Base-by-base conservation (phyloP, 1,284 basidiomycete genomes). In the Apiotrichum gracile region DNA sequence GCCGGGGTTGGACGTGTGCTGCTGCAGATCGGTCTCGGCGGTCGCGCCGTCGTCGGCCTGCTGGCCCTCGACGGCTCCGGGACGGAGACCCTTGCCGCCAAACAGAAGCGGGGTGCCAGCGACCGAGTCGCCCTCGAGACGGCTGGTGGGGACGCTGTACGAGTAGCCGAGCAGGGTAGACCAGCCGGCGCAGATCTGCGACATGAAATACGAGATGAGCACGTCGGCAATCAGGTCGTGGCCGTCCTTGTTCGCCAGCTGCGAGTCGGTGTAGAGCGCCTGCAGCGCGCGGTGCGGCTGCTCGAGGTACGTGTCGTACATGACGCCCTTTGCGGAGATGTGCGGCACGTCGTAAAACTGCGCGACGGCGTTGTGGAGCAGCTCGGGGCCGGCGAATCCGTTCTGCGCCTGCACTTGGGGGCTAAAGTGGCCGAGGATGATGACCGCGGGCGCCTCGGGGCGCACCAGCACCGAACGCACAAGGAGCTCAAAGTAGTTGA, bases 311-410 rank as follows among this genome's bases (percentile, higher is more conserved):
- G 84, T 80, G 26, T 85, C 82, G 75, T 91, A 93, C 4, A 93
- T 73, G 34, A 88, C 73, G 12, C 89, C 82, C 75, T 93, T 93
- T 56, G 83, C 82, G 71, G 85, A 83, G 65, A 97, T 78, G 70
- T 96, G 88, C 0, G 92, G 91, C 27, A 96, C 82, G 68, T 97
- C 92, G 77, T 97, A 97, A 76, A 91, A 96, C 69, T 93, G 90
- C 1, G 92, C 88, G 4, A 96, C 90, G 49, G 87, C 78, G 61
- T 81, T 85, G 72, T 97, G 92, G 78, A 84, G 83, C 62, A 89
- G 83, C 67, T 94, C 91, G 2, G 90, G 87, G 2, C 92, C 91
- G 6, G 83, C 83, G 67, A 88, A 93, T 2, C 91, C 91, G 64
- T 88, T 79, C 37, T 82, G 78, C 47, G 82, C 78, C 66, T 91